phyloP scores from a whole-genome alignment of 805 yeast species.

The Wickerhamiella sorbophila region DNA sequence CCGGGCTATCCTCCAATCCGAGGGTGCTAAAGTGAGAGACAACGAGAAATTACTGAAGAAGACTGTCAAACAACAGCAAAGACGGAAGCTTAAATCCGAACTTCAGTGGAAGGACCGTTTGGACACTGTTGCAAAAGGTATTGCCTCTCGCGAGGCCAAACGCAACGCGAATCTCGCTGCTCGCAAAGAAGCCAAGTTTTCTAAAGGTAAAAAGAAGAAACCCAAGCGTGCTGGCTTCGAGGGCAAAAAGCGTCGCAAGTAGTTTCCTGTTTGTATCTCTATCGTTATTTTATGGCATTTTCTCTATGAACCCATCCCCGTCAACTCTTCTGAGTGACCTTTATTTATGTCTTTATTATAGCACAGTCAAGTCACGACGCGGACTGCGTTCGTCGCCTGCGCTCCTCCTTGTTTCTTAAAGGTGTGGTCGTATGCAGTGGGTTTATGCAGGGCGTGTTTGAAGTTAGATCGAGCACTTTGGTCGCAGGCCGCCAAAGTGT shows the following conservation, averaged over 20 bases:
- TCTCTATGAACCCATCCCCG: background rate
- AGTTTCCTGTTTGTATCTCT: background rate
- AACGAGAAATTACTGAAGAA: conserved; percentile 79
- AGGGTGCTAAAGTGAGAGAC: conserved; percentile 77
- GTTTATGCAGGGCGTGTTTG: no score
- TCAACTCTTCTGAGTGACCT: background rate
- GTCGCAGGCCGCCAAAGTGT: no score
- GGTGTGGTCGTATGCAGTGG: no score
- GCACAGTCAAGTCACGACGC: no score
- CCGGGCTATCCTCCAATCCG: conserved; percentile 68
- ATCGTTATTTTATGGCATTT: background rate
- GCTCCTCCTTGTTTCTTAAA: no score
- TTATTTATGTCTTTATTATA: background rate
- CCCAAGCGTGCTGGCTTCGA: conserved; percentile 79
- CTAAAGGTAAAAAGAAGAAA: conserved; percentile 57
- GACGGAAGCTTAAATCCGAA: conserved; percentile 72
- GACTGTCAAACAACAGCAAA: conserved; percentile 71
- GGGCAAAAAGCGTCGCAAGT: conserved; percentile 31
- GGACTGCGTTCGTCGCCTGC: no score
- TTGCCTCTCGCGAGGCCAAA: conserved; percentile 64
- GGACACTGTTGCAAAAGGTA: conserved; percentile 59
- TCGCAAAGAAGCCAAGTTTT: conserved; percentile 74
- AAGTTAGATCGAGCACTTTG: no score
- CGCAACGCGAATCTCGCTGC: conserved; percentile 83
- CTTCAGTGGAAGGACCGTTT: conserved; percentile 87